Conservation (phyloP, 441 rosid species). For the Dalechampia spathulata region DNA sequence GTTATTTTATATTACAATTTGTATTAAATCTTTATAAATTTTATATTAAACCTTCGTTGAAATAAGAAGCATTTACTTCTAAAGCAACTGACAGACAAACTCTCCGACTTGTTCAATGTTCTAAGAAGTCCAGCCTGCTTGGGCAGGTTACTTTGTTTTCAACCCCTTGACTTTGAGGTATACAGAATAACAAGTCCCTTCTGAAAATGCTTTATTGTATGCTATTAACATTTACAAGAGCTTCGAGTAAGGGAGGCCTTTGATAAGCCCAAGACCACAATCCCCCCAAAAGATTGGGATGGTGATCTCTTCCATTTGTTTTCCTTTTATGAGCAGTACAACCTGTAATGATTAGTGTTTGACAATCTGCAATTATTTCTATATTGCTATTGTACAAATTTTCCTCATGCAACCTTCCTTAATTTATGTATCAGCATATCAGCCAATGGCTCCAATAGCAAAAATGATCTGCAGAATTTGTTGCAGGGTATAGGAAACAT, state of each 20-base stretch:
- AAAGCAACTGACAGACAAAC: too few relatives aligned
- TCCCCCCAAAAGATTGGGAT: constrained; percentile 32
- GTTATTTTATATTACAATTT: too few relatives aligned
- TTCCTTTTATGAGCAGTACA: background rate
- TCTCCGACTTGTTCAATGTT: too few relatives aligned
- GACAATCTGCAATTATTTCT: constrained; percentile 3
- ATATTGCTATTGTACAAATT: constrained; percentile 12
- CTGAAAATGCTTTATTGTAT: background rate
- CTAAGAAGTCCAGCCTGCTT: too few relatives aligned
- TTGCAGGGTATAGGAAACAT: background rate
- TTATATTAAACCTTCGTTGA: too few relatives aligned
- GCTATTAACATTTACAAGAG: constrained; percentile 29
- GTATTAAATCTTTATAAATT: too few relatives aligned
- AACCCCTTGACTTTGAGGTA: too few relatives aligned
- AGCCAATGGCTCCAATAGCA: constrained; percentile 8
- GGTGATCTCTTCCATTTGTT: constrained; percentile 9
- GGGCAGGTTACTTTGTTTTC: too few relatives aligned
- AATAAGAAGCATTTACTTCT: too few relatives aligned
- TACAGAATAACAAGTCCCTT: too few relatives aligned
- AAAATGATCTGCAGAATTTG: too few relatives aligned
- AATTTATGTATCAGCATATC: background rate
- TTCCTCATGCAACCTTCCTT: constrained; percentile 1
- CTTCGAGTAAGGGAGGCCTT: background rate
- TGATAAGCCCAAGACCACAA: constrained; percentile 16
- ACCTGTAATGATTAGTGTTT: background rate